phyloP scores from a whole-genome alignment of 768 basidiomycete genomes.

The Serendipita sp. region DNA sequence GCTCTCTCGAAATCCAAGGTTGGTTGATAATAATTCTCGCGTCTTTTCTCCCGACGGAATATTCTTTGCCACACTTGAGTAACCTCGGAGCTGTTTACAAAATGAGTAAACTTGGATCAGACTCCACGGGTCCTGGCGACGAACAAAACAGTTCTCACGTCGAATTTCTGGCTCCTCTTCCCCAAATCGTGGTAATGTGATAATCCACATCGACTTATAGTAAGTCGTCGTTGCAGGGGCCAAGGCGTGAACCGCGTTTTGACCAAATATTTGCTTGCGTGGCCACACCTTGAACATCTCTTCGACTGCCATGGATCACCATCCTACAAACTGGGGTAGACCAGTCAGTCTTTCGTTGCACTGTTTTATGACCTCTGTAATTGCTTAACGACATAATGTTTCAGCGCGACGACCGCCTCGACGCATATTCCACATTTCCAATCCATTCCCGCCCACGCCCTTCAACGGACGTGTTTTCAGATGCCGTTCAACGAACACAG shows the following conservation, averaged over 20 bases:
- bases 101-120: background rate
- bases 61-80: background rate
- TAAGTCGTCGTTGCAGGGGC: background rate
- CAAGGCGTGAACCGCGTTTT: background rate
- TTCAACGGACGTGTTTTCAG: conserved; percentile 40
- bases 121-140: background rate
- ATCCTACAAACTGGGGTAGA: conserved; percentile 70
- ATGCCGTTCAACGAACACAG: conserved; percentile 70
- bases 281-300: conserved; percentile 3
- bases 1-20: background rate
- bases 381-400: background rate
- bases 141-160: too few relatives aligned
- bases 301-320: conserved; percentile 49
- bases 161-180: background rate
- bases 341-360: conserved; percentile 34
- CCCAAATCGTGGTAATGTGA: background rate
- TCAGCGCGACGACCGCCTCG: conserved; percentile 59
- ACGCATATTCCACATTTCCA: conserved; percentile 65
- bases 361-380: background rate
- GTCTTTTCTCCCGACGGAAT: background rate
- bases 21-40: background rate
- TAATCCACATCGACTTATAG: background rate
- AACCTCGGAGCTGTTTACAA: background rate
- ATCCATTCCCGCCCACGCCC: conserved; percentile 43
- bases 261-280: conserved; percentile 8